Percentiles rank a stretch among this genome's conserved stretches.
Evolutionary conservation across 1,284 basidiomycete genomes (phyloP).

Genomic region (Heterobasidion occidentale): DNA sequence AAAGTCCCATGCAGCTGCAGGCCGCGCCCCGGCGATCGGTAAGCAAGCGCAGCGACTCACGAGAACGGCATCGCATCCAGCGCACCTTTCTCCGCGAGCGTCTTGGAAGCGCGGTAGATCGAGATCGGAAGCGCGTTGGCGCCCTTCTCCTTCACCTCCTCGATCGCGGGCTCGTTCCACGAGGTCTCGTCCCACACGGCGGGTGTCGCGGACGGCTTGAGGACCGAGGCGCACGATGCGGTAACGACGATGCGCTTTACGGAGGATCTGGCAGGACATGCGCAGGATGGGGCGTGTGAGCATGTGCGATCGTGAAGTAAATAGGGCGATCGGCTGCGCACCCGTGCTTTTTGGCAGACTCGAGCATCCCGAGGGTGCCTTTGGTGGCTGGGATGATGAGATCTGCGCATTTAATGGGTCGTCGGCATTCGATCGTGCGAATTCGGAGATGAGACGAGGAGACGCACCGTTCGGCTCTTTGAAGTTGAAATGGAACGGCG

Average conservation of each 20-base stretch:
- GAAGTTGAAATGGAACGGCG: conserved; percentile 33
- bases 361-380: conserved; percentile 52
- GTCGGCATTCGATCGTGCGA: not conserved
- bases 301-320: not conserved
- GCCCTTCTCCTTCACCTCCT: conserved; percentile 47
- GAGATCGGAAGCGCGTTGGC: conserved; percentile 28
- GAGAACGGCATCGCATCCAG: conserved; percentile 4
- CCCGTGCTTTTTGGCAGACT: conserved; percentile 44
- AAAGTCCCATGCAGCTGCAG: conserved; percentile 46
- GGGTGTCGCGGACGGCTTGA: conserved; percentile 17
- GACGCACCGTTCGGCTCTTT: conserved; percentile 30
- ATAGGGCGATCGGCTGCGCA: conserved; percentile 15
- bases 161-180: conserved; percentile 60
- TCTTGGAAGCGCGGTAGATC: conserved; percentile 60
- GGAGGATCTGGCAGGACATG: conserved; percentile 4
- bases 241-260: conserved; percentile 67
- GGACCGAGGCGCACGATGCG: conserved; percentile 44
- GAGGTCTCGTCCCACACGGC: conserved; percentile 34
- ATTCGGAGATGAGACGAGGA: not conserved
- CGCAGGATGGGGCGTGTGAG: not conserved
- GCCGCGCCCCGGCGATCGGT: not conserved
- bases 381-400: conserved; percentile 56
- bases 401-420: conserved; percentile 20
- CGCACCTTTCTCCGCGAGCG: conserved; percentile 56
- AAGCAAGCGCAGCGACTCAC: not conserved